A percentile compares a stretch with the other conserved stretches of the same genome.
Evolutionary conservation across 1,139 yeast genomes (phyloP).

Genomic region (Blastobotrys ciferrii): DNA sequence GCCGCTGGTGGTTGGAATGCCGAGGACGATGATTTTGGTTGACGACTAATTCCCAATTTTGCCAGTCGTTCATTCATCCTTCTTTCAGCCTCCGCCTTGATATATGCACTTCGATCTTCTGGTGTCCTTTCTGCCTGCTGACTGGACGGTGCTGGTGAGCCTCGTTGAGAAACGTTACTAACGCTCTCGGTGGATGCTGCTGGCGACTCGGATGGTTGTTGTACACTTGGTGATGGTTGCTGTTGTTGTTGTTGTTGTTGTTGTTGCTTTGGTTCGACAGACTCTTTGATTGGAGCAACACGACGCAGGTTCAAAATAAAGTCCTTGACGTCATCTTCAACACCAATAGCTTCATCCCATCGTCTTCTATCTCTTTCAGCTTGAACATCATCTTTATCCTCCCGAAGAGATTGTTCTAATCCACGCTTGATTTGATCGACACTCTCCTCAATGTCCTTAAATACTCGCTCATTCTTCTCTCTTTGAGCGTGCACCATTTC

Average conservation of each 20-base stretch:
- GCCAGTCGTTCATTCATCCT: conserved; percentile 89
- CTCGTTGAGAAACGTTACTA: conserved; percentile 16
- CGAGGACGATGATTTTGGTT: conserved; percentile 22
- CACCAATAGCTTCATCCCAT: conserved; percentile 86
- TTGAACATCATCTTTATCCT: conserved; percentile 35
- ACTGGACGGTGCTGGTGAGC: conserved; percentile 20
- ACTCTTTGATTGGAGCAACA: conserved; percentile 19
- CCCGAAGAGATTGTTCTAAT: conserved; percentile 43
- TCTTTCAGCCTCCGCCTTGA: conserved; percentile 87
- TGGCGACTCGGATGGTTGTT: neutral
- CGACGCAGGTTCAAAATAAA: conserved; percentile 58
- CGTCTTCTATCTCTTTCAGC: conserved; percentile 60
- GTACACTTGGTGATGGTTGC: neutral
- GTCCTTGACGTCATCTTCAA: conserved; percentile 61
- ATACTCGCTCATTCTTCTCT: conserved; percentile 52
- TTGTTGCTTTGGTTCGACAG: neutral
- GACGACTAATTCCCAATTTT: conserved; percentile 68
- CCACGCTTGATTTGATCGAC: conserved; percentile 70
- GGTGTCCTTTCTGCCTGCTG: conserved; percentile 6
- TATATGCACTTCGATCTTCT: conserved; percentile 70
- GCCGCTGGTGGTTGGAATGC: conserved; percentile 10
- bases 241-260: conserved; percentile 11
- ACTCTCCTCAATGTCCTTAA: conserved; percentile 71
- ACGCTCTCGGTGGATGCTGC: neutral
- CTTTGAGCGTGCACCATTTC: conserved; percentile 56